Evolutionary conservation across 495 filamentous ascomycete species (phyloP).

Genomic region (Cenococcum geophilum): DNA sequence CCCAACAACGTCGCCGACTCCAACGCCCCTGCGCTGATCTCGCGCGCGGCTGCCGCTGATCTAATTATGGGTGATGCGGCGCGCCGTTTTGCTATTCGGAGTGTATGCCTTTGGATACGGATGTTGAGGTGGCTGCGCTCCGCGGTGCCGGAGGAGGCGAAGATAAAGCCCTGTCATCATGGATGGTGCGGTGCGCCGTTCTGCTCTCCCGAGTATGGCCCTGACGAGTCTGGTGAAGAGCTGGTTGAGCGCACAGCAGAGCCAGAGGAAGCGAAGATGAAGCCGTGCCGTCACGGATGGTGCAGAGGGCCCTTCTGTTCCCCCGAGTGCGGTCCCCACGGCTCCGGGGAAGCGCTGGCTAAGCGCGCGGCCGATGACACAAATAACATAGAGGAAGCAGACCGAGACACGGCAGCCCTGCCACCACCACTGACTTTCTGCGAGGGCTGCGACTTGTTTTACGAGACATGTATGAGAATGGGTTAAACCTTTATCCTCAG

Average conservation of each 20-base stretch:
- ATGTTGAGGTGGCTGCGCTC: not conserved
- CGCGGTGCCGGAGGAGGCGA: not conserved
- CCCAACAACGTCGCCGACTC: not conserved
- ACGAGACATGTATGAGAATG: too few relatives aligned
- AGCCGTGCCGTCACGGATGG: not conserved
- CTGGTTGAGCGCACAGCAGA: too few relatives aligned
- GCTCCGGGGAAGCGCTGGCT: too few relatives aligned
- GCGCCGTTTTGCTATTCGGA: not conserved
- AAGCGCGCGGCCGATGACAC: too few relatives aligned
- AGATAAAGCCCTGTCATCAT: not conserved
- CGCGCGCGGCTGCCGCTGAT: not conserved
- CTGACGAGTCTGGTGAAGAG: not conserved
- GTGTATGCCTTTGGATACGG: not conserved
- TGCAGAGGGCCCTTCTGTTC: not conserved
- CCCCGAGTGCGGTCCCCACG: not conserved
- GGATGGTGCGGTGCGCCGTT: constrained; percentile 1
- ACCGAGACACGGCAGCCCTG: too few relatives aligned
- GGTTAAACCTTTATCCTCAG: too few relatives aligned
- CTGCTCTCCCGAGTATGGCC: not conserved
- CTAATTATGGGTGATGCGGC: not conserved
- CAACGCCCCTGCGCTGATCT: not conserved
- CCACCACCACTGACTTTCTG: too few relatives aligned
- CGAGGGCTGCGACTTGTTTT: too few relatives aligned
- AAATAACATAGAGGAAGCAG: too few relatives aligned
- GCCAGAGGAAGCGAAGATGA: too few relatives aligned